Conservation (phyloP, 441 rosid species). For the Geranium incanum region DNA sequence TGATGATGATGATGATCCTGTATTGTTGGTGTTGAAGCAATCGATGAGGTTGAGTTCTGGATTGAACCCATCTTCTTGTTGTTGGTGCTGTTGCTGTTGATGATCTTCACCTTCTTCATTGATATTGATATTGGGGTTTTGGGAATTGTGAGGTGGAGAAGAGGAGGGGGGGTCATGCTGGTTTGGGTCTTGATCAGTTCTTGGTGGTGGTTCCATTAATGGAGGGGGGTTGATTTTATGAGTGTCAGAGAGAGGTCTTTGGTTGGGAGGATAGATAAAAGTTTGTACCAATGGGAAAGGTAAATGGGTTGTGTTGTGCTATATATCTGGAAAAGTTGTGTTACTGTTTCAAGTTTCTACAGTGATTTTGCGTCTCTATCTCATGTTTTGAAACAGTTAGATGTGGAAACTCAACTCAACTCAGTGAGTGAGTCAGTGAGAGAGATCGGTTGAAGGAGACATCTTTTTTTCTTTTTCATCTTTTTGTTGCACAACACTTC, state of each 20-base stretch:
- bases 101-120: conserved; percentile 15
- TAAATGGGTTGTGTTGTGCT: neutral
- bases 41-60: conserved; percentile 67
- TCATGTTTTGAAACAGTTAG: neutral
- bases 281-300: neutral
- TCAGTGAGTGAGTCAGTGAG: neutral
- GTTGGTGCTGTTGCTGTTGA: conserved; percentile 13
- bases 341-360: conserved; percentile 1
- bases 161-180: conserved; percentile 21
- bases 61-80: conserved; percentile 22
- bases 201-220: neutral
- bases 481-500: no score
- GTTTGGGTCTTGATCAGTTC: conserved; percentile 22
- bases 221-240: neutral
- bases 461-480: neutral
- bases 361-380: neutral
- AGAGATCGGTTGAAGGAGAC: neutral
- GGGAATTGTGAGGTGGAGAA: conserved; percentile 18
- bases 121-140: neutral
- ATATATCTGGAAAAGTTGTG: neutral
- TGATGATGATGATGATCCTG: conserved; percentile 20
- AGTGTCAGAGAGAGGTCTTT: neutral
- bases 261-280: neutral
- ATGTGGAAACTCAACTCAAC: neutral
- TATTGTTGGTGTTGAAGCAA: conserved; percentile 23